Evolutionary conservation across 1,284 basidiomycete genomes (phyloP), one percentile per base, ranked within the genome.

Genomic region (Amylostereum areolatum): DNA sequence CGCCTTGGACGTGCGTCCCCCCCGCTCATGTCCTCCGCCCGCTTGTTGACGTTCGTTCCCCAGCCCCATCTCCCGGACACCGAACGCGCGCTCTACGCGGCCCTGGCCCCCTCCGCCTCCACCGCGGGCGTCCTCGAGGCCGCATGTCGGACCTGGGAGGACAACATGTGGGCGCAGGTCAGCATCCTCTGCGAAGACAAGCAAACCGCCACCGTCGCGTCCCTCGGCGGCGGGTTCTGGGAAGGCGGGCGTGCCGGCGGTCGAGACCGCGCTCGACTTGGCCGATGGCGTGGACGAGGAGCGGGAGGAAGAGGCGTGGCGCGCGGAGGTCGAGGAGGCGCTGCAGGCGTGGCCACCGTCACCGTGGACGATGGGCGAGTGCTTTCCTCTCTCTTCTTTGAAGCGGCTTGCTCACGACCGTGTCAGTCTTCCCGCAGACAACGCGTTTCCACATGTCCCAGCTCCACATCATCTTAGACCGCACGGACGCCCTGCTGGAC

Each of bases 391-490:
- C 18, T 29, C 11, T 30, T 30, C 12, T 5, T 5, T 27, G 11
- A n/a, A 33, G 18, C 28, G 36, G 55, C 3, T 44, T 55, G 31
- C 47, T 47, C n/a, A 51, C 30, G 50, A 49, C 29, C 41, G 48
- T 40, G 46, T 33, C 49, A 89, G 88, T 1, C 72, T 79, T 3
- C 72, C 80, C 1, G 81, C 88, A 12, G 80, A 85, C 48, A 83
- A 97, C 59, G 85, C 92, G 0, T n/a, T 97, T 95, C 63, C 89
- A 91, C 55, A 79, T 86, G 36, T 84, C 89, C 2, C 95, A 98
- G 62, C 72, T 92, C 40, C 83, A 88, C 55, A 83, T 98, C 57
- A 89, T 98, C 47, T 75, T 95, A 10, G 81, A 89, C 61, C 75
- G 79, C 29, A 85, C 85, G 1, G 78, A 83, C 12, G 64, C 71